These are phyloP conservation scores for Quercus lobata DNA, from an alignment of 331 rosid genomes.

Conservation along the genomic window DNA sequence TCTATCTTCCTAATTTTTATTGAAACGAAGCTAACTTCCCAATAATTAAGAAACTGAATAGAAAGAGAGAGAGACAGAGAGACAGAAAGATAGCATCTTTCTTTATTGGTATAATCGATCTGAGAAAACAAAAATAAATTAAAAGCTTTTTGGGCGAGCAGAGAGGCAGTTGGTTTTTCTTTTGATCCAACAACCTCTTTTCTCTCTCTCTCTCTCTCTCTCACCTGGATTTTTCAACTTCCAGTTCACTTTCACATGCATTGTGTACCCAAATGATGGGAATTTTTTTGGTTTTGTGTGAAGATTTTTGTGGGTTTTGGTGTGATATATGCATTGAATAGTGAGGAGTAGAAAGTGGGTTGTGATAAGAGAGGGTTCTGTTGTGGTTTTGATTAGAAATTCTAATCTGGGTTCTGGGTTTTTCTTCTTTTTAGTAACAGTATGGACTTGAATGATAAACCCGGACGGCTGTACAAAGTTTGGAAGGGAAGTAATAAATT, in stretches of 20 bases:
- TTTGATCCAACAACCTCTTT: slow-evolving; percentile 2
- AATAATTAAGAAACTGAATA: neutral
- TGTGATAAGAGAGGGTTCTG: neutral
- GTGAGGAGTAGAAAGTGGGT: slow-evolving; percentile 16
- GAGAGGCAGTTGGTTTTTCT: neutral
- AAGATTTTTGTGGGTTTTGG: slow-evolving; percentile 12
- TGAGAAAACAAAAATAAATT: neutral
- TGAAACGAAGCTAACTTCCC: too few species aligned
- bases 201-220: neutral
- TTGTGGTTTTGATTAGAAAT: slow-evolving; percentile 27
- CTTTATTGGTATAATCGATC: slow-evolving; percentile 37
- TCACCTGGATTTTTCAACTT: slow-evolving; percentile 18
- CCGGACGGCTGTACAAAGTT: slow-evolving; percentile 69
- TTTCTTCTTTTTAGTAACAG: slow-evolving; percentile 17
- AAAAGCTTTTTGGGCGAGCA: slow-evolving; percentile 9
- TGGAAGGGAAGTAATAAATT: slow-evolving; percentile 90
- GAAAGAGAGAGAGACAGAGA: neutral
- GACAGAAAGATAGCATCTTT: slow-evolving; percentile 25
- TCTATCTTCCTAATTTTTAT: too few species aligned
- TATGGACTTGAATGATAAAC: slow-evolving; percentile 32
- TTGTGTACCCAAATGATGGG: neutral
- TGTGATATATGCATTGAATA: slow-evolving; percentile 24
- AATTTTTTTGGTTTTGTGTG: slow-evolving; percentile 17
- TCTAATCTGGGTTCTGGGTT: slow-evolving; percentile 15
- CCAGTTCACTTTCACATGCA: neutral